Evolutionary conservation across 2,329 filamentous ascomycete species (phyloP), one percentile per base, ranked within the genome.

Genomic region (Aspergillus aculeatinus): DNA sequence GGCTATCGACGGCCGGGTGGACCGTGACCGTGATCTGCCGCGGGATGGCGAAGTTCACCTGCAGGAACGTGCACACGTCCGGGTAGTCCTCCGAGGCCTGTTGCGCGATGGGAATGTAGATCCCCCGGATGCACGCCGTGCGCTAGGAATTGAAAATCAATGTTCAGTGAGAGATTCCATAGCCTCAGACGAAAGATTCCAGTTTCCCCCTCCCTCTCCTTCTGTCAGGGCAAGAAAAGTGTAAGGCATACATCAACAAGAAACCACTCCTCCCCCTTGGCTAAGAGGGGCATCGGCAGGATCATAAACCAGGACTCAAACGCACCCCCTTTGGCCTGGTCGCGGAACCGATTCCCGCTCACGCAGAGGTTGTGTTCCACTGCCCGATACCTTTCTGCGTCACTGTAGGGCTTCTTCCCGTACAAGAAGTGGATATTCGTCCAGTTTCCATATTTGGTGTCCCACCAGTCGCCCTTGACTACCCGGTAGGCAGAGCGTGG

Each of bases 261-360:
- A 27, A 54, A 9, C 44, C 51, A 59, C 10, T 53, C 51, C 23
- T 59, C 51, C n/a, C 47, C 27, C 29, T 48, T 54, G 6, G 51
- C 47, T 19, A 56, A 50, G 19, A 49, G 14, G 10, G 57, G 57
- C 57, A 59, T 59, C 2, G 57, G 57, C 16, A 54, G 29, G 10
- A 59, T 27, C 57, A 58, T 58, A 14, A 54, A 54, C 51, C 51
- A 59, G 2, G 57, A 54, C 19, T 59, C 57, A 44, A 59, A 39
- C 12, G 56, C 35, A 14, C 29, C 56, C 2, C 56, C 56, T 2
- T 51, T 51, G 7, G 35, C 49, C 14, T 51, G 49, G n/a, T 51
- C 49, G 3, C 49, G 49, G 16, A 51, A 51, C 23, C 49, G 49
- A 33, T 51, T 51, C 14, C 49, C 27, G 14, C 11, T 51, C 3